Base-by-base conservation (phyloP, 352 stramenopile species). In the Aphanomyces stellatus region DNA sequence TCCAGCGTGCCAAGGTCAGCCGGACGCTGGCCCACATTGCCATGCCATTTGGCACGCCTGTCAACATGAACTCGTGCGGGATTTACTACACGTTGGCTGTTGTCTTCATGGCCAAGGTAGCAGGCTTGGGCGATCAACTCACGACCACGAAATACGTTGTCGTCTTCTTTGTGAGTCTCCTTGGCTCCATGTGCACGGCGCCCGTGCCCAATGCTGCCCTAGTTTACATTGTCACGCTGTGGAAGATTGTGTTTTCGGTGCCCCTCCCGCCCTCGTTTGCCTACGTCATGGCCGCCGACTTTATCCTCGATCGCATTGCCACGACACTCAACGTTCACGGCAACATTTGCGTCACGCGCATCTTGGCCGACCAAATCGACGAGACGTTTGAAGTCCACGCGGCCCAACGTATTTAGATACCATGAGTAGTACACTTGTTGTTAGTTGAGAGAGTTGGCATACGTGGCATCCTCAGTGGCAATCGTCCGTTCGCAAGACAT, bases 1-100 rank as follows among this genome's bases (percentile, higher is more conserved):
- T 35, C 35, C 13, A 53, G 17, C 56, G 35, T 22, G 56, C 33
- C 56, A 64, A 53, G 56, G n/a, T 46, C 37, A 46, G 37, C n/a
- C 79, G 84, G 60, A 88, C 83, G 41, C 76, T 91, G 15, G 77
- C 77, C n/a, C 88, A 87, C 34, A 87, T 90, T 48, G 76, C 88
- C 22, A 74, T 91, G 56, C 90, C 81, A 15, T 78, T 91, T 28
- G 37, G 37, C 37, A 46, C 37, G 37, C 37, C 37, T n/a, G 37
- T 46, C 37, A 46, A 46, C 37, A 1, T 46, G 37, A 46, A 46
- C 37, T 11, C 71, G 28, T 56, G 55, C 7, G 73, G 70, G 28
- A 22, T 80, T 2, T 74, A 71, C 51, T 77, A 75, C 31, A 74
- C 74, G 24, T 69, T 80, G 37, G 53, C 63, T 11, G 72, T 74